These are phyloP conservation scores for Aureobasidium leucospermi DNA, from an alignment of 2,329 filamentous ascomycete genomes.

Conservation along the genomic window DNA sequence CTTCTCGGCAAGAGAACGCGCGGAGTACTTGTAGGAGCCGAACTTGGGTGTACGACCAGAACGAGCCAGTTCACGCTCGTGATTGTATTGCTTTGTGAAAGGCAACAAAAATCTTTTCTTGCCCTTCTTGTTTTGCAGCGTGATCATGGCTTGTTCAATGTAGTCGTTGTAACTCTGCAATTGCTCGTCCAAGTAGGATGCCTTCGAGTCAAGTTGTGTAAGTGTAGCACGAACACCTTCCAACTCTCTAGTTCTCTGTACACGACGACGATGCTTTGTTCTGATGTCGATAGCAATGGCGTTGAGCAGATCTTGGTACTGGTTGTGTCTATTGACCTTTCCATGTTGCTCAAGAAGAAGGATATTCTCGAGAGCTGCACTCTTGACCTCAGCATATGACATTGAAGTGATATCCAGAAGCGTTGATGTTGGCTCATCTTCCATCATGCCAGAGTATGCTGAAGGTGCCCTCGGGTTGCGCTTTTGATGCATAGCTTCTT, in stretches of 20 bases:
- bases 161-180: slow-evolving; percentile 98
- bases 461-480: slow-evolving; percentile 12
- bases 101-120: slow-evolving; percentile 92
- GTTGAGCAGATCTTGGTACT: slow-evolving; percentile 97
- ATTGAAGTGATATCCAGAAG: slow-evolving; percentile 84
- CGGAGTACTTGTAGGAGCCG: slow-evolving; percentile 95
- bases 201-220: slow-evolving; percentile 72
- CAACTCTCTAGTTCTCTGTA: slow-evolving; percentile 85
- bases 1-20: slow-evolving; percentile 80
- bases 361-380: slow-evolving; percentile 88
- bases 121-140: slow-evolving; percentile 91
- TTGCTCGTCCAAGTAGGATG: slow-evolving; percentile 86
- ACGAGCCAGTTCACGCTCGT: slow-evolving; percentile 89
- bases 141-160: slow-evolving; percentile 97
- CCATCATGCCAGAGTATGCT: slow-evolving; percentile 17
- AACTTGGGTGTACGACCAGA: slow-evolving; percentile 93
- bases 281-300: slow-evolving; percentile 94
- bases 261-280: slow-evolving; percentile 86
- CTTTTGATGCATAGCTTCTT: slow-evolving; percentile 63
- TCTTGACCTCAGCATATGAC: slow-evolving; percentile 87
- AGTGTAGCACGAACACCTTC: slow-evolving; percentile 75
- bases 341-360: slow-evolving; percentile 75
- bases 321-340: slow-evolving; percentile 76
- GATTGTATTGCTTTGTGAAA: slow-evolving; percentile 98
- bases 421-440: slow-evolving; percentile 16